Base-by-base conservation (phyloP, 2,329 filamentous ascomycete species). In the Penicillium sp. region DNA sequence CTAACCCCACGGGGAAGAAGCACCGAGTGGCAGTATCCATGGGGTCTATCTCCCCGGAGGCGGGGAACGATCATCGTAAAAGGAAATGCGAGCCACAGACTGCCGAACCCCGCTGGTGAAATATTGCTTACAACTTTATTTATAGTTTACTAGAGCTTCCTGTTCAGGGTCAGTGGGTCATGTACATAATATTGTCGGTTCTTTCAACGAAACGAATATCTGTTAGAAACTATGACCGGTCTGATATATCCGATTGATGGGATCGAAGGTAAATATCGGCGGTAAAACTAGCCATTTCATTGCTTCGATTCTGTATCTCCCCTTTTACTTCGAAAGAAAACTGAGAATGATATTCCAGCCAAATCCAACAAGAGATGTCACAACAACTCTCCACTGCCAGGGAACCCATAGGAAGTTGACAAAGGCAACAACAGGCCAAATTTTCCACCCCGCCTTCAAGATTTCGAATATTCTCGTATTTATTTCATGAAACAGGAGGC, bases 321-420 rank as follows among this genome's bases (percentile, higher is more conserved):
- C 8, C 31, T 4, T 34, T 34, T 34, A 34, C 14, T 34, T 34
- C 9, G 23, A 46, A 28, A 46, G 24, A 46, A 46, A 31, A 21
- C 43, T 46, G 2, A 46, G 26, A 19, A 46, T 13, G 16, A 46
- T 46, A 46, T 46, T 46, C 43, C 43, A 46, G 16, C 43, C 43
- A 46, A 46, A 46, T 21, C 43, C 43, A 29, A 46, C 43, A 18
- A 46, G 7, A 28, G 43, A 46, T 31, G 28, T 46, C 14, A 46
- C 43, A 16, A 46, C 26, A 16, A 46, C 43, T 33, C 43, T 28
- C 43, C 43, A 46, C 14, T 46, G 43, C 43, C 43, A 46, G 8
- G 43, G 43, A 46, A 46, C 24, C 43, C 43, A 46, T 5, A 46
- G 28, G n/a, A 46, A 46, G n/a, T 46, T 46, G 26, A 31, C 31